Evolutionary conservation across 2,329 filamentous ascomycete species (phyloP), one percentile per base, ranked within the genome.

Genomic region (Pseudocercospora cruenta): DNA sequence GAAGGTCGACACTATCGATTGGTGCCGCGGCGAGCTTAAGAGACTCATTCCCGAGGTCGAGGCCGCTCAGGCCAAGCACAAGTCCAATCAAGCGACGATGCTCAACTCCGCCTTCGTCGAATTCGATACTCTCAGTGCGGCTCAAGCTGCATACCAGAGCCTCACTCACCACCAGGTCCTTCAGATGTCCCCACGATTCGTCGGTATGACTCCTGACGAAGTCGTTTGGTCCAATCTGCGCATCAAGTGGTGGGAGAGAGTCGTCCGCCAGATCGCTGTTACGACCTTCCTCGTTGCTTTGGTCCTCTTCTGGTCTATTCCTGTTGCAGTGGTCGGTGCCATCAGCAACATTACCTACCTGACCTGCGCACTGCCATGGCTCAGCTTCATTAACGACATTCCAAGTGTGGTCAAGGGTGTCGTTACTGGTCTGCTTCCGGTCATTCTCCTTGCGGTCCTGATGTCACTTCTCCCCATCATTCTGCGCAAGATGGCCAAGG

Each of bases 1-100:
- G 76, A 95, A 96, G 78, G 94, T 97, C 16, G 95, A 99, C 80
- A 95, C 93, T 0, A 97, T 99, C 78, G 88, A 94, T 68, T 97
- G 91, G 91, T 91, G 89, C 69, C 91, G 95, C 60, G 83, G 85
- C 1, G 91, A 96, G 78, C 87, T 97, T 60, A 87, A 90, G 69
- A 88, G 88, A 58, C 86, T 96, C 53, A 89, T 90, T 60, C 90
- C 91, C 0, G 85, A 91, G 67, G 89, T 93, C 31, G 86, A 91
- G 58, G 83, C 86, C 49, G 84, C 88, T 24, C 92, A 95, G 77
- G 84, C 83, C 47, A 84, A 86, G 58, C 91, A 94, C 75, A 86
- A 84, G 58, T 81, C 83, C 26, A 88, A 88, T 59, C 84, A 90
- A 19, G 86, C 84, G 2, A 86, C 88, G 67, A 86, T 88, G 68